Evolutionary conservation across 306 rosid genomes (phyloP).

Genomic region (Medicago arabica): DNA sequence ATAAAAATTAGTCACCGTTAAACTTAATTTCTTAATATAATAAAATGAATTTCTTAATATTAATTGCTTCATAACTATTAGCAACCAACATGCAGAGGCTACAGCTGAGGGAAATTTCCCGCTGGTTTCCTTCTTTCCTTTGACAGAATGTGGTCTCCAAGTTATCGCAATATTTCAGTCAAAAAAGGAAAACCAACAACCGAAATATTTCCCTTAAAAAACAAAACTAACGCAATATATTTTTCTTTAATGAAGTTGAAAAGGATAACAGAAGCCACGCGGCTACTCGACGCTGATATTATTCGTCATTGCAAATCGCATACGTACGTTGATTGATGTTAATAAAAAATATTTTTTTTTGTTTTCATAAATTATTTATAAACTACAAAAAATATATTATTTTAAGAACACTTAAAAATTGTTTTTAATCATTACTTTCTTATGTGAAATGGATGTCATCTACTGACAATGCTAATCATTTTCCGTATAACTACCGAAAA

Average conservation of each 20-base stretch:
- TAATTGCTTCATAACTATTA: no score
- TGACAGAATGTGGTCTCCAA: background rate
- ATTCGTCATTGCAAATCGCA: background rate
- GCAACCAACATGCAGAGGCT: background rate
- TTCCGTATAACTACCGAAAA: no score
- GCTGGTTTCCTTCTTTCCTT: background rate
- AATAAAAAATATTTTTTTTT: background rate
- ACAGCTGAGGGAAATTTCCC: background rate
- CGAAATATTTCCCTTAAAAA: background rate
- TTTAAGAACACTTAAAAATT: no score
- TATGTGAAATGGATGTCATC: no score
- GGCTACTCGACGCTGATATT: slow-evolving; percentile 80
- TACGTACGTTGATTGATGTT: background rate
- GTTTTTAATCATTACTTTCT: no score
- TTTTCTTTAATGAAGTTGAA: background rate
- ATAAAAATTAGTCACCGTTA: no score
- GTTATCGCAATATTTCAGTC: background rate
- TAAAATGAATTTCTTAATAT: no score
- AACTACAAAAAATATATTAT: background rate
- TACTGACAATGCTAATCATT: no score
- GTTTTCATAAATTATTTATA: background rate
- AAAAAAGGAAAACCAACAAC: background rate
- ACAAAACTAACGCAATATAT: background rate
- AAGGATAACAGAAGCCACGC: slow-evolving; percentile 53
- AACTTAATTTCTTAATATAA: no score